Percentiles rank a stretch among this genome's conserved stretches.
Evolutionary conservation across 306 rosid genomes (phyloP).

Genomic region (Cicer pinnatifidum): DNA sequence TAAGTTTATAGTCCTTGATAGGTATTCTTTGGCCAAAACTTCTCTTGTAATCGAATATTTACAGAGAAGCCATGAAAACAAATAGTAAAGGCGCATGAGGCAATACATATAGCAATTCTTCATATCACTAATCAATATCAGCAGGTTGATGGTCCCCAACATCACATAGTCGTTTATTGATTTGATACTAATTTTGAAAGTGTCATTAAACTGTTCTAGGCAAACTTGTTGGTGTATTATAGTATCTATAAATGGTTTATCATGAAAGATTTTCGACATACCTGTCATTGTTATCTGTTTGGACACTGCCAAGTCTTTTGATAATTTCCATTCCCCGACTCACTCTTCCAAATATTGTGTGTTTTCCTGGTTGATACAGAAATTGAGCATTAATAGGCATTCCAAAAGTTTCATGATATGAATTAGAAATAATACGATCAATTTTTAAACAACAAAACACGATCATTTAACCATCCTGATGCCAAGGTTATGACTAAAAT

Average conservation of each 20-base stretch:
- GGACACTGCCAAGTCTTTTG: constrained; percentile 96
- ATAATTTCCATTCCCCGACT: constrained; percentile 90
- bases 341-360: constrained; percentile 93
- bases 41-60: background rate
- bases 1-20: constrained; percentile 26
- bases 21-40: background rate
- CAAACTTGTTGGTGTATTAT: background rate
- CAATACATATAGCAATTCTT: background rate
- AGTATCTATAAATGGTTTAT: constrained; percentile 1
- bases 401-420: constrained; percentile 11
- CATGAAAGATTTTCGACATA: constrained; percentile 44
- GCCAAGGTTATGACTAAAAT: background rate
- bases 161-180: background rate
- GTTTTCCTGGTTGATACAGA: constrained; percentile 73
- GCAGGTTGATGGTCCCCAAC: constrained; percentile 31
- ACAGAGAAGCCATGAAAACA: constrained; percentile 19
- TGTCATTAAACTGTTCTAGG: background rate
- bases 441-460: constrained; percentile 2
- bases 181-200: constrained; percentile 19
- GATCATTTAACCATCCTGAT: constrained; percentile 29
- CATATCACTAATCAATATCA: constrained; percentile 28
- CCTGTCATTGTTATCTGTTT: constrained; percentile 96
- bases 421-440: constrained; percentile 31
- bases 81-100: constrained; percentile 12
- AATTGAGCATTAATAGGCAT: constrained; percentile 33